A percentile compares a stretch with the other conserved stretches of the same genome.
phyloP scores from a whole-genome alignment of 345 rosid genomes.

The Excoecaria cochinchinensis region DNA sequence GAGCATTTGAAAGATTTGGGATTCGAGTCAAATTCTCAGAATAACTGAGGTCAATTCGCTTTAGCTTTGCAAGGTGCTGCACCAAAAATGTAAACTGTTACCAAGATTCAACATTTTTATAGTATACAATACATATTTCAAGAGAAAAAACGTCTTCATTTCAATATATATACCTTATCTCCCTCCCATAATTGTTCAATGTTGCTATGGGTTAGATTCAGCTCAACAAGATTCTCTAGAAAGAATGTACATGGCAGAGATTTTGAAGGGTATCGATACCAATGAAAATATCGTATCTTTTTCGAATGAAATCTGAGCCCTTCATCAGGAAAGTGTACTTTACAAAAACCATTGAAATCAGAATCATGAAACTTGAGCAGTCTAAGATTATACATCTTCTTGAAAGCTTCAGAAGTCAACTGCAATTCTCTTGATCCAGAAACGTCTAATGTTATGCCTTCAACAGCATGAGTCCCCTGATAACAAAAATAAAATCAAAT shows the following conservation, averaged over 20 bases:
- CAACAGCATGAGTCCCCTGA: constrained; percentile 1
- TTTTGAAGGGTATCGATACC: constrained; percentile 2
- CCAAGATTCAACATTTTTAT: background rate
- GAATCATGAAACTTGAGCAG: constrained; percentile 7
- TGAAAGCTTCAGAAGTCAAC: background rate
- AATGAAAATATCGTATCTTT: constrained; percentile 11
- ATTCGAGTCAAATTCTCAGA: background rate
- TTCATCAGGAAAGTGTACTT: background rate
- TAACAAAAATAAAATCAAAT: background rate
- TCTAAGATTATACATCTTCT: constrained; percentile 5
- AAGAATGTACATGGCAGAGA: background rate
- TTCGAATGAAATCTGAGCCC: background rate
- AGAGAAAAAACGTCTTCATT: background rate
- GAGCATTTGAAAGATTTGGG: constrained; percentile 4
- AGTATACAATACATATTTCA: background rate
- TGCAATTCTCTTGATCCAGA: background rate
- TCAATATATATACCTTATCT: background rate
- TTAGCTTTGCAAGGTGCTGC: constrained; percentile 2
- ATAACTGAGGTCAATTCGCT: background rate
- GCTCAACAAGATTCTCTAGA: constrained; percentile 6
- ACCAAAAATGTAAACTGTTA: too few relatives aligned
- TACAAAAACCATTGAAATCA: background rate
- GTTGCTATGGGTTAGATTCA: background rate
- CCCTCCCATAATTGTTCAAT: constrained; percentile 7
- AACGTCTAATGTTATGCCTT: background rate